Conservation (phyloP, 345 rosid genomes). For the Acer saccharum region DNA sequence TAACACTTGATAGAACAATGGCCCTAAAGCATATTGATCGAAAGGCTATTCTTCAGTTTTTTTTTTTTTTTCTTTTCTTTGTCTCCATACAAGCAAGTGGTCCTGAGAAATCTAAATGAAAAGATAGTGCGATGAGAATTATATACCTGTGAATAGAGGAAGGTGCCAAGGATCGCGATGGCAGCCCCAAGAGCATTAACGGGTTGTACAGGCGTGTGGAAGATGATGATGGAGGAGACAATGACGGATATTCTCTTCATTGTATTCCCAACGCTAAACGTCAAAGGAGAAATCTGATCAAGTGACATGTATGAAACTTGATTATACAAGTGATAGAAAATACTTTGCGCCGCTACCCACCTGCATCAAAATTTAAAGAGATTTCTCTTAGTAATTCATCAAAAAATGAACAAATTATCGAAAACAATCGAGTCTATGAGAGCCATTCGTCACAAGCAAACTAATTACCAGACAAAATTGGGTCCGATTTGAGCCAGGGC, state of each 20-base stretch:
- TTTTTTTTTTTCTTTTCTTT: not conserved
- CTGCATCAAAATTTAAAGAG: slow-evolving; percentile 34
- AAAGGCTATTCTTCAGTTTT: slow-evolving; percentile 15
- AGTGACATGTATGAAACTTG: slow-evolving; percentile 89
- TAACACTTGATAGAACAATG: not conserved
- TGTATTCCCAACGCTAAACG: slow-evolving; percentile 79
- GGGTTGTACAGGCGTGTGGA: slow-evolving; percentile 67
- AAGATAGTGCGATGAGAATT: not conserved
- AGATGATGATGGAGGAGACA: slow-evolving; percentile 77
- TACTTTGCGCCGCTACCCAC: slow-evolving; percentile 86
- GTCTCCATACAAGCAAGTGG: slow-evolving; percentile 29
- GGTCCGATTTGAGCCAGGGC: slow-evolving; percentile 82
- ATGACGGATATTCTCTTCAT: slow-evolving; percentile 87
- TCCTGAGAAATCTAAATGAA: slow-evolving; percentile 12
- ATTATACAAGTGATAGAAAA: slow-evolving; percentile 80
- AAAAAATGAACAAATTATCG: not conserved
- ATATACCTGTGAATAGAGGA: slow-evolving; percentile 75
- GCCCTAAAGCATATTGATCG: slow-evolving; percentile 16
- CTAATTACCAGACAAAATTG: slow-evolving; percentile 69
- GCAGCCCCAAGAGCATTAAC: slow-evolving; percentile 81
- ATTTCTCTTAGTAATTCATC: slow-evolving; percentile 13
- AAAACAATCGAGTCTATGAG: too few species aligned
- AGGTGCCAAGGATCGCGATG: slow-evolving; percentile 77
- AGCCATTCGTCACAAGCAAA: too few species aligned
- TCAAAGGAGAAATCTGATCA: slow-evolving; percentile 73